Base-by-base conservation (phyloP, 768 basidiomycete genomes). In the Crassisporium funariophilum region DNA sequence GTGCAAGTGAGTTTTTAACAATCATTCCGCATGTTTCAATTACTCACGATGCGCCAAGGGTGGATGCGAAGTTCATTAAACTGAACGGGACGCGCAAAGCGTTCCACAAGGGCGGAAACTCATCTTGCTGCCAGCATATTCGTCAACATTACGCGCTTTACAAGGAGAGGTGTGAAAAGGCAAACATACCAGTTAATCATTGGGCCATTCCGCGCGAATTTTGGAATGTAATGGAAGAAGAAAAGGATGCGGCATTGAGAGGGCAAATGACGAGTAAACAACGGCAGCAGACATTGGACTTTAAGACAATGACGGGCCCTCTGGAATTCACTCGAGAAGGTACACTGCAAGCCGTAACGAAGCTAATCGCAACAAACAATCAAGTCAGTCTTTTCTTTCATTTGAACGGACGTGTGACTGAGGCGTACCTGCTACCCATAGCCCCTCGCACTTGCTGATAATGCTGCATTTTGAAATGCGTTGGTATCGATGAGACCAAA, bases 281-380 rank as follows among this genome's bases (percentile, higher is more conserved):
- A 24, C 17, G 12, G 25, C 45, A 47, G 45, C 45, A 47, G 37
- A 25, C 37, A 9, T 24, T 46, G 15, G 45, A 22, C 36, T 47
- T 47, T 17, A 16, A 19, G 35, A 49, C 23, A 24, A 49, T 38
- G 12, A 42, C 27, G 16, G 39, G 27, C 10, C 55, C 49, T 1
- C 36, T 16, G 31, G 49, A 56, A 34, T 56, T 59, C 36, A 41
- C 41, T 29, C 31, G 41, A n/a, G 39, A 20, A 4, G 47, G 40
- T 7, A 44, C 49, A 8, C 31, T 59, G 23, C 21, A 43, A 1
- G 29, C 44, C 11, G 50, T 53, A 4, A 31, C 49, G 9, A 49
- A 39, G 27, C 45, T 51, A 35, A 49, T 56, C 20, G 46, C 52
- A 4, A 44, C 41, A 13, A 52, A 56, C 40, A 38, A 59, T 34